These are phyloP conservation scores for Penicillium italicum DNA, from an alignment of 2,329 filamentous ascomycete species.

Conservation along the genomic window DNA sequence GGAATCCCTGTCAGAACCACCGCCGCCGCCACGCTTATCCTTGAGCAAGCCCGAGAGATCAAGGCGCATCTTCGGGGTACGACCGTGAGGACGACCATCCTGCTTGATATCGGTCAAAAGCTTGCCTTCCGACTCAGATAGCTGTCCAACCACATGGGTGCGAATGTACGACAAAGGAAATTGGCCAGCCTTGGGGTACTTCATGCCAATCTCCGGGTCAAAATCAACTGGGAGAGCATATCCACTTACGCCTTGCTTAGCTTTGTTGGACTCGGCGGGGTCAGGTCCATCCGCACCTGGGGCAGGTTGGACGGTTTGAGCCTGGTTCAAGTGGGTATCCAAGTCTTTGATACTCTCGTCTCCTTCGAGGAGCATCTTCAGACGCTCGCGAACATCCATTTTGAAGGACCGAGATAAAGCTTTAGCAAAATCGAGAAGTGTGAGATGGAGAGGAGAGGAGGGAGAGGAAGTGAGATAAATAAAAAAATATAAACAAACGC, in stretches of 20 bases:
- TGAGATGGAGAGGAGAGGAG: neutral
- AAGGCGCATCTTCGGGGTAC: neutral
- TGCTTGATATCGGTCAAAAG: conserved; percentile 2
- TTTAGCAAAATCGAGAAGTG: neutral
- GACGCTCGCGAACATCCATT: neutral
- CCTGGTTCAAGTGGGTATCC: neutral
- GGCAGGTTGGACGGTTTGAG: neutral
- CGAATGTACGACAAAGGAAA: conserved; percentile 3
- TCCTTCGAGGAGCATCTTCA: neutral
- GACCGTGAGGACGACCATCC: neutral
- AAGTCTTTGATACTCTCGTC: neutral
- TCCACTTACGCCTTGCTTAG: conserved; percentile 4
- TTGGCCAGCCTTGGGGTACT: neutral
- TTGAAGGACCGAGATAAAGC: neutral
- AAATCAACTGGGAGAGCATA: neutral
- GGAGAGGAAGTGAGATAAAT: neutral
- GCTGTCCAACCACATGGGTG: neutral
- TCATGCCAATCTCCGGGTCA: neutral
- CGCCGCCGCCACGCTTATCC: neutral
- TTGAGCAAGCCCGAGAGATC: neutral
- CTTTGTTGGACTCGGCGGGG: neutral
- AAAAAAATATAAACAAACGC: neutral
- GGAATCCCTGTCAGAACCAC: neutral
- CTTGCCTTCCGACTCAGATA: neutral
- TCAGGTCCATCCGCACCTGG: neutral